Evolutionary conservation across 108 stramenopile species (phyloP).

Genomic region (Epithemia pelagica): DNA sequence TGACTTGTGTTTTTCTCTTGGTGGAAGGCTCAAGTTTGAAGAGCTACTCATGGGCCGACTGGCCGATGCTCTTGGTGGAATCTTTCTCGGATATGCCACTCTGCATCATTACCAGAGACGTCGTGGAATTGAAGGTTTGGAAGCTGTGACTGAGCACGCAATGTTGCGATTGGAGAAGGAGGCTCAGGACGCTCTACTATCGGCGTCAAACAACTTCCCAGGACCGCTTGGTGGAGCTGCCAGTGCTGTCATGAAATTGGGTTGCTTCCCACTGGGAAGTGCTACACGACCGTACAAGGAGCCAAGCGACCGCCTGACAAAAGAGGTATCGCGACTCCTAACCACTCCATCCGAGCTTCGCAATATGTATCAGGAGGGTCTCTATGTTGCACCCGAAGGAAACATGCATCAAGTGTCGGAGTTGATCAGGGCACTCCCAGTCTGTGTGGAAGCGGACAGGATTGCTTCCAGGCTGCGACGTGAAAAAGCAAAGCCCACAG

Average conservation of each 20-base stretch:
- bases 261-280: slow-evolving; percentile 86
- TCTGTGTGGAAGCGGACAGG: slow-evolving; percentile 90
- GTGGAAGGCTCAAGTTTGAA: slow-evolving; percentile 95
- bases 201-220: slow-evolving; percentile 95
- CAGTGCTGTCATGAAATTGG: slow-evolving; percentile 85
- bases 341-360: slow-evolving; percentile 82
- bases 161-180: slow-evolving; percentile 89
- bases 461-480: slow-evolving; percentile 77
- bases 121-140: slow-evolving; percentile 84
- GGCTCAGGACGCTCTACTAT: slow-evolving; percentile 88
- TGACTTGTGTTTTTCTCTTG: slow-evolving; percentile 91
- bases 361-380: slow-evolving; percentile 68
- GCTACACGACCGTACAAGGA: slow-evolving; percentile 75
- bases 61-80: slow-evolving; percentile 93
- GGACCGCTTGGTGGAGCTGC: slow-evolving; percentile 74
- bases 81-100: slow-evolving; percentile 97
- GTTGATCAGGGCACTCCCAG: slow-evolving; percentile 80
- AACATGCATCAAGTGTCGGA: slow-evolving; percentile 79
- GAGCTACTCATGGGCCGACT: slow-evolving; percentile 93
- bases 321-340: slow-evolving; percentile 87
- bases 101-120: slow-evolving; percentile 90
- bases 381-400: slow-evolving; percentile 86
- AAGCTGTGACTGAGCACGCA: slow-evolving; percentile 93
- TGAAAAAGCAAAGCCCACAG: slow-evolving; percentile 89
- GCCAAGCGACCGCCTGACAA: slow-evolving; percentile 86